Conservation (phyloP, 83 land plant species). For the Thuja plicata region DNA sequence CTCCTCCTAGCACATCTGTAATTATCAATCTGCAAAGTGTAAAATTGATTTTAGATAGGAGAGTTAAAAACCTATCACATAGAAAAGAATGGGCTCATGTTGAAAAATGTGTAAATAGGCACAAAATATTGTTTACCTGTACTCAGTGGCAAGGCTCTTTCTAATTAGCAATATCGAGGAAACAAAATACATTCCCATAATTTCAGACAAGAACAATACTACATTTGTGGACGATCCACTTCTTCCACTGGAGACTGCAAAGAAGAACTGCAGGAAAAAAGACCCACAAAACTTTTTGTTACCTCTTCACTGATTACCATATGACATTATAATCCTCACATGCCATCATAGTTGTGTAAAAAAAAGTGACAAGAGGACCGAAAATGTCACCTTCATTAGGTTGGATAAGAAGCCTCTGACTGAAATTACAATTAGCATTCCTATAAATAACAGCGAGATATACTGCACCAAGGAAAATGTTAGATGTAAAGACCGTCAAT, state of each 20-base stretch:
- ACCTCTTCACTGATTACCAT: not conserved
- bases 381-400: conserved; percentile 73
- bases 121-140: conserved; percentile 51
- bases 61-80: not conserved
- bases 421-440: conserved; percentile 86
- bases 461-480: conserved; percentile 50
- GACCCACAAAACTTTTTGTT: not conserved
- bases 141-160: conserved; percentile 90
- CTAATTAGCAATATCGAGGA: conserved; percentile 90
- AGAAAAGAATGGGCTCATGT: not conserved
- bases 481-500: not conserved
- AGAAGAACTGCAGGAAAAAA: conserved; percentile 69
- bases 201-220: conserved; percentile 88
- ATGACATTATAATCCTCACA: not conserved
- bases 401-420: conserved; percentile 84
- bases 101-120: not conserved
- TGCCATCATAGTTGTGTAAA: not conserved
- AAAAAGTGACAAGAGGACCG: not conserved
- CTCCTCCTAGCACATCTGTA: conserved; percentile 95
- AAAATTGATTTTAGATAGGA: not conserved
- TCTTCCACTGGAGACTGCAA: conserved; percentile 77
- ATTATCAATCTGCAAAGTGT: conserved; percentile 60
- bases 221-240: conserved; percentile 91
- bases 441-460: conserved; percentile 85
- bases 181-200: conserved; percentile 96